These are phyloP conservation scores for Aspergillus nidulans DNA, from an alignment of 495 filamentous ascomycete species.

Conservation along the genomic window DNA sequence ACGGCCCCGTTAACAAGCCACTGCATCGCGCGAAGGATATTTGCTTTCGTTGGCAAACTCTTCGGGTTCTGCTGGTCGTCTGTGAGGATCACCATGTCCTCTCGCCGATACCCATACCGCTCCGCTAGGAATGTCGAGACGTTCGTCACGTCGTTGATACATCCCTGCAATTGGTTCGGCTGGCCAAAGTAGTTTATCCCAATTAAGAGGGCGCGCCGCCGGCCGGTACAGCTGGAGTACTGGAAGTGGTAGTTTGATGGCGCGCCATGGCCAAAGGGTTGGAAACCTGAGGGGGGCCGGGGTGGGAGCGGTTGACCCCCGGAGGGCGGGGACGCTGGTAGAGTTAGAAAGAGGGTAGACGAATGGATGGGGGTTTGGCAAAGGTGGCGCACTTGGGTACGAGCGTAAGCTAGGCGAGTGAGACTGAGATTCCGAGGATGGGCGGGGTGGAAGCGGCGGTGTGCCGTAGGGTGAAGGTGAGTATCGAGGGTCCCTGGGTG, in stretches of 20 bases:
- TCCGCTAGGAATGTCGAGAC: slow-evolving; percentile 88
- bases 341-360: background rate
- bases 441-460: slow-evolving; percentile 17
- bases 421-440: slow-evolving; percentile 8
- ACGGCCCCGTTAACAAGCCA: slow-evolving; percentile 96
- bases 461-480: slow-evolving; percentile 16
- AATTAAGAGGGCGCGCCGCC: slow-evolving; percentile 86
- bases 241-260: slow-evolving; percentile 76
- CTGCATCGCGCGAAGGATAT: slow-evolving; percentile 95
- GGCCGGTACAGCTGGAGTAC: slow-evolving; percentile 87
- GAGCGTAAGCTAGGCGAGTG: slow-evolving; percentile 5
- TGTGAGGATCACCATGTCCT: slow-evolving; percentile 98
- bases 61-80: slow-evolving; percentile 94
- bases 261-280: slow-evolving; percentile 71
- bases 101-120: slow-evolving; percentile 81
- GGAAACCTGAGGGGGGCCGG: slow-evolving; percentile 35
- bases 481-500: slow-evolving; percentile 10
- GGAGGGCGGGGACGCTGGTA: slow-evolving; percentile 15
- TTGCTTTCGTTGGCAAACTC: slow-evolving; percentile 90
- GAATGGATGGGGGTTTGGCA: slow-evolving; percentile 13
- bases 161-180: slow-evolving; percentile 79
- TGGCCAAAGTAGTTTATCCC: slow-evolving; percentile 98
- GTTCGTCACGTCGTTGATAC: slow-evolving; percentile 97
- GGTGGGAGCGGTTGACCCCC: slow-evolving; percentile 29
- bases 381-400: slow-evolving; percentile 15